phyloP scores from a whole-genome alignment of 805 yeast genomes.

The Candida vartiovaarae region DNA sequence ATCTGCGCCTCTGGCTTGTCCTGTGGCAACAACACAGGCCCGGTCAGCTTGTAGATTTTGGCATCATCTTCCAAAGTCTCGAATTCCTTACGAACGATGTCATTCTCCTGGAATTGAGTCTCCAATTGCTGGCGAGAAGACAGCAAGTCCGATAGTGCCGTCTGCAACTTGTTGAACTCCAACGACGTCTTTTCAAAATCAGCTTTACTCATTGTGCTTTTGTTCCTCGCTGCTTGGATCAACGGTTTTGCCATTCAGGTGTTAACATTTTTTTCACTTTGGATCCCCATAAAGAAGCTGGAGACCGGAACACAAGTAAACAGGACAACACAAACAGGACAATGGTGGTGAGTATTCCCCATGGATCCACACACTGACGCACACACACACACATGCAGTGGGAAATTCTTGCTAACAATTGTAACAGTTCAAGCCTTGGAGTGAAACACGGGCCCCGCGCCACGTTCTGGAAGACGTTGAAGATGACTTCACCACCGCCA shows the following conservation, averaged over 20 bases:
- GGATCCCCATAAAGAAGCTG: too few relatives aligned
- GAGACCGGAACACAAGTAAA: too few relatives aligned
- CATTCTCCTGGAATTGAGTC: slow-evolving; percentile 90
- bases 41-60: slow-evolving; percentile 81
- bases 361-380: too few relatives aligned
- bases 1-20: slow-evolving; percentile 73
- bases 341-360: slow-evolving; percentile 13
- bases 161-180: slow-evolving; percentile 40
- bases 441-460: slow-evolving; percentile 37
- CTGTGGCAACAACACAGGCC: slow-evolving; percentile 89
- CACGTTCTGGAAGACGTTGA: slow-evolving; percentile 42
- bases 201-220: slow-evolving; percentile 23
- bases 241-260: too few relatives aligned
- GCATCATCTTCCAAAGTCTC: slow-evolving; percentile 55
- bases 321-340: background rate
- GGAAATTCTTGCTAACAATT: background rate
- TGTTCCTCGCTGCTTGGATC: background rate
- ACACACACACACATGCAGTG: too few relatives aligned
- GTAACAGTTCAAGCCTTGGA: slow-evolving; percentile 39
- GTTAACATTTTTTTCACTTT: too few relatives aligned
- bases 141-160: slow-evolving; percentile 44
- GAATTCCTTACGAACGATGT: slow-evolving; percentile 82
- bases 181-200: slow-evolving; percentile 38
- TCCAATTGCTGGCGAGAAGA: slow-evolving; percentile 80
- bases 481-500: slow-evolving; percentile 18